phyloP scores from a whole-genome alignment of 345 rosid genomes.

The Carallia pectinifolia region DNA sequence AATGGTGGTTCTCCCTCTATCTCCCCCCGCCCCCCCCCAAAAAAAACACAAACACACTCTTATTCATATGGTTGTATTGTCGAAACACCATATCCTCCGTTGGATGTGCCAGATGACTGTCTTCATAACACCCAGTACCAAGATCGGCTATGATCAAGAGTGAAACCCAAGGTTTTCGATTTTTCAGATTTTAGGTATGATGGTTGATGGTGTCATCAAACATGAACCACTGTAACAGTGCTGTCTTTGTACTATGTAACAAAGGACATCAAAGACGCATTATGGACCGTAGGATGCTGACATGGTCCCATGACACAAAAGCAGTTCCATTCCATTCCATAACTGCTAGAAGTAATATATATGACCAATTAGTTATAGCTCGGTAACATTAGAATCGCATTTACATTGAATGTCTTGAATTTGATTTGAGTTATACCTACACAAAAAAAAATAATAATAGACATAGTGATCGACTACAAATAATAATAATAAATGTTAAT shows the following conservation, averaged over 20 bases:
- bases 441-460: no score
- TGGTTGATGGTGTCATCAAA: slow-evolving; percentile 39
- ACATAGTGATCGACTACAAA: slow-evolving; percentile 19
- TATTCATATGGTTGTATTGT: neutral
- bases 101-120: slow-evolving; percentile 19
- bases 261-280: slow-evolving; percentile 16
- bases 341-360: neutral
- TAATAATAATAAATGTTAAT: slow-evolving; percentile 12
- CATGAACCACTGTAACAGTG: slow-evolving; percentile 8
- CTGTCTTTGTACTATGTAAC: slow-evolving; percentile 21
- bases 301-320: slow-evolving; percentile 16
- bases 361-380: no score
- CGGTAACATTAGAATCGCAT: no score
- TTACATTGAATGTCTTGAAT: no score
- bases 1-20: neutral
- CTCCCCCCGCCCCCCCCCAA: neutral
- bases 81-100: slow-evolving; percentile 20
- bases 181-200: slow-evolving; percentile 25
- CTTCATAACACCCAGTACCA: slow-evolving; percentile 31
- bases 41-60: neutral
- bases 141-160: neutral
- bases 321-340: neutral
- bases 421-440: no score
- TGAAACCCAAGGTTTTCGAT: neutral
- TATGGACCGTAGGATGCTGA: slow-evolving; percentile 36